Evolutionary conservation across 1,284 basidiomycete species (phyloP).

Genomic region (Anthracocystis setariae): DNA sequence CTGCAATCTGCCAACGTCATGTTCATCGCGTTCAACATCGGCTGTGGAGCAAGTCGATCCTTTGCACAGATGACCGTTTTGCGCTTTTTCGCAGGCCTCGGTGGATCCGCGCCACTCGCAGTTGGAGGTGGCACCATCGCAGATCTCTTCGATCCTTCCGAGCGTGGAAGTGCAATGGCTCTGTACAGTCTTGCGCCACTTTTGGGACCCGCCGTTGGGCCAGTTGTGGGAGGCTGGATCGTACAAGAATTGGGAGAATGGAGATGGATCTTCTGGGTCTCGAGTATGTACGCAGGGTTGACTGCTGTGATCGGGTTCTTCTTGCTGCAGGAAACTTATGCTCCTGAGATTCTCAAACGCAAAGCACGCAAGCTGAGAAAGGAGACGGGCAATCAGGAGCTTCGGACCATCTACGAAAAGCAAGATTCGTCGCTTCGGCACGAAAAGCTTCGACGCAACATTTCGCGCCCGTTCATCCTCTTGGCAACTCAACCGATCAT

Average conservation of each 20-base stretch:
- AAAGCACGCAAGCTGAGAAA: conserved; percentile 70
- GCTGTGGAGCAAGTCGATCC: conserved; percentile 51
- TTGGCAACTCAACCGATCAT: conserved; percentile 71
- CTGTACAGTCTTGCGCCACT: conserved; percentile 74
- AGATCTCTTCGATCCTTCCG: conserved; percentile 75
- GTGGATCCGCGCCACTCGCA: conserved; percentile 71
- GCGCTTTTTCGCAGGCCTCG: conserved; percentile 76
- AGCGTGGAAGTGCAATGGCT: conserved; percentile 77
- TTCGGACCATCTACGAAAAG: conserved; percentile 57
- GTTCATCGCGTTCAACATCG: conserved; percentile 61
- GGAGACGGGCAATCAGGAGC: conserved; percentile 64
- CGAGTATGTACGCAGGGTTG: conserved; percentile 47
- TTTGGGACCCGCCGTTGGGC: conserved; percentile 53
- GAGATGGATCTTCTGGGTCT: conserved; percentile 55
- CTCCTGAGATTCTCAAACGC: conserved; percentile 61
- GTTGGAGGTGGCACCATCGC: conserved; percentile 72
- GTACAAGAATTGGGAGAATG: conserved; percentile 46
- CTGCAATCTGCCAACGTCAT: conserved; percentile 56
- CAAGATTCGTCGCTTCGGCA: conserved; percentile 56
- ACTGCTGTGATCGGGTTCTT: conserved; percentile 53
- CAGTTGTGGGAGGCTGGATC: conserved; percentile 50
- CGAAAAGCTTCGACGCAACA: conserved; percentile 65
- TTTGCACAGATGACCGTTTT: conserved; percentile 69
- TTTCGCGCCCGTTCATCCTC: conserved; percentile 71
- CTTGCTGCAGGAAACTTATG: conserved; percentile 65